Conservation (phyloP, 768 basidiomycete species). For the Suillus discolor region DNA sequence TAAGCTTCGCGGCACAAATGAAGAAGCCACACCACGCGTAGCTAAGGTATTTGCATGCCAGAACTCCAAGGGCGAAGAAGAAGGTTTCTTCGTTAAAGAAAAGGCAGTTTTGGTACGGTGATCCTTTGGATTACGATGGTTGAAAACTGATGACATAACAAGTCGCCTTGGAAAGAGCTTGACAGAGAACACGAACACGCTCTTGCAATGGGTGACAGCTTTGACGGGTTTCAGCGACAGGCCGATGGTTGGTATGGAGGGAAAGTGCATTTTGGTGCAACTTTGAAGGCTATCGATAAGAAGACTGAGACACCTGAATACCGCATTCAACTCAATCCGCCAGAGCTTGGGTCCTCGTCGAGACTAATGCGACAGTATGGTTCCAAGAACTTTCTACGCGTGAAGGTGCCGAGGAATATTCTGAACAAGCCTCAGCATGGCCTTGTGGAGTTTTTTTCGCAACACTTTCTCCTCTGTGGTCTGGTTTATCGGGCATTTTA, state of each 20-base stretch:
- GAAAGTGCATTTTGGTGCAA: conserved; percentile 54
- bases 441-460: conserved; percentile 45
- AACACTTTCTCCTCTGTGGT: conserved; percentile 56
- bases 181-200: conserved; percentile 50
- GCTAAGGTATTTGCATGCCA: conserved; percentile 16
- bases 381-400: conserved; percentile 55
- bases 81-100: conserved; percentile 17
- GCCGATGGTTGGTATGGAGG: conserved; percentile 60
- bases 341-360: conserved; percentile 55
- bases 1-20: conserved; percentile 33
- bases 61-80: conserved; percentile 11
- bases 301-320: conserved; percentile 20
- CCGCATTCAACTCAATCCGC: conserved; percentile 48
- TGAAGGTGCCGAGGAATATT: conserved; percentile 43
- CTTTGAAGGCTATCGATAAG: conserved; percentile 26
- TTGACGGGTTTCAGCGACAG: conserved; percentile 40
- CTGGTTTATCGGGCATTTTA: conserved; percentile 61
- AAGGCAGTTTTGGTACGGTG: conserved; percentile 17
- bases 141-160: conserved; percentile 1
- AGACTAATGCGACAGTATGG: conserved; percentile 64
- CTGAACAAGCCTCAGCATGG: conserved; percentile 33
- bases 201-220: background rate
- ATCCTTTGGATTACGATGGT: conserved; percentile 19
- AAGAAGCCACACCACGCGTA: conserved; percentile 31
- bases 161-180: conserved; percentile 68